Evolutionary conservation across 768 basidiomycete genomes (phyloP), one percentile per base, ranked within the genome.

Genomic region (Suillus clintonianus): DNA sequence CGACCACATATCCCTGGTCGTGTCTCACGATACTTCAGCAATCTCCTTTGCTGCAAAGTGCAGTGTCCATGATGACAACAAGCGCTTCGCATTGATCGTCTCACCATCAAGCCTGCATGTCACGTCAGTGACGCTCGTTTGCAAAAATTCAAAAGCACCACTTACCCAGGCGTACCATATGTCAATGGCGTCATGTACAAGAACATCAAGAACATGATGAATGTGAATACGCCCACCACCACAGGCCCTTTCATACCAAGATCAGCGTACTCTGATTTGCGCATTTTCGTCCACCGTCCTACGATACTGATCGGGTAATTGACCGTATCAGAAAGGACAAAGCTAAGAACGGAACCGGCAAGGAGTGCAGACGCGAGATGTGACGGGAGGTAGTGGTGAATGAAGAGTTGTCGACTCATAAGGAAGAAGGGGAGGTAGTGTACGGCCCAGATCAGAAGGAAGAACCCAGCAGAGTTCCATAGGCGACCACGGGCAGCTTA

Each of bases 371-470:
- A 96, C 14, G 92, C 90, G 47, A 99, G 83, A 74, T 99, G 97
- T 0, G 97, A 97, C 15, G 97, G 97, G 4, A 99, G 89, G 76
- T 99, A 99, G 76, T 97, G 96, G 75, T 99, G 97, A 30, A 99
- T 81, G 84, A 99, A 99, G 48, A 96, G 83, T 72, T 99, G 97
- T 43, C 97, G 92, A 72, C 85, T 90, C 94, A 99, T 97, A 32
- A 98, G 83, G 89, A 94, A 99, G 85, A 99, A 99, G 7, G 97
- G 97, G 72, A 91, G 80, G 79, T 97, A 99, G 76, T 99, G 97
- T 61, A 92, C 93, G 14, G 85, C 90, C 97, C 97, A 99, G 30
- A 97, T 86, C 36, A 95, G 80, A 60, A 95, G 78, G 87, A 99
- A 99, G 83, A 98, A 97, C 24, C 97, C 95, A 30, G 92, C 87